Conservation (phyloP, 2,329 filamentous ascomycete species). For the Onygenales sp. region DNA sequence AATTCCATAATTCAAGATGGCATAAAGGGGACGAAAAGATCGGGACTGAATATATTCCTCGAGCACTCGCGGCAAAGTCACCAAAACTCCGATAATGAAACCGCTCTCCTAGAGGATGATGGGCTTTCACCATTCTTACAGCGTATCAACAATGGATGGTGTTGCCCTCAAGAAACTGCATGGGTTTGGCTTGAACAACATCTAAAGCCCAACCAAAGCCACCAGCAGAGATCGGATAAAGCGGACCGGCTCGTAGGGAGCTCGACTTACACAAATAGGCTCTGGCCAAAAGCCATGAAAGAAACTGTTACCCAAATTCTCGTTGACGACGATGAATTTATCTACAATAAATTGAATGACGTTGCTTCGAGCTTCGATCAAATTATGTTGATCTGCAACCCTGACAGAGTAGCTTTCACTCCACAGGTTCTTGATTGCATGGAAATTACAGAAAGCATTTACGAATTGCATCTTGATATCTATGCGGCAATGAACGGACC, state of each 20-base stretch:
- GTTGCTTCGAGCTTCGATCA: slow-evolving; percentile 21
- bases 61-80: slow-evolving; percentile 43
- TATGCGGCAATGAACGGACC: slow-evolving; percentile 55
- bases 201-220: slow-evolving; percentile 32
- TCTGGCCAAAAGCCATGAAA: slow-evolving; percentile 49
- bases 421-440: slow-evolving; percentile 28
- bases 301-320: slow-evolving; percentile 44
- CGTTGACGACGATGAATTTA: slow-evolving; percentile 44
- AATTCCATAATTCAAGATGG: slow-evolving; percentile 39
- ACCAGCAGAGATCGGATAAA: slow-evolving; percentile 5
- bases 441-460: slow-evolving; percentile 51
- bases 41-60: slow-evolving; percentile 47
- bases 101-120: slow-evolving; percentile 29
- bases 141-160: slow-evolving; percentile 37
- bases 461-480: slow-evolving; percentile 59
- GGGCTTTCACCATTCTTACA: slow-evolving; percentile 33
- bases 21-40: slow-evolving; percentile 37
- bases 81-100: slow-evolving; percentile 30
- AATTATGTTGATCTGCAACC: slow-evolving; percentile 16
- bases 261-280: slow-evolving; percentile 44
- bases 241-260: slow-evolving; percentile 5
- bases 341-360: slow-evolving; percentile 35
- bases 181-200: slow-evolving; percentile 46
- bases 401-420: slow-evolving; percentile 17
- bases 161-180: slow-evolving; percentile 42